These are phyloP conservation scores for Candida orba DNA, from an alignment of 805 yeast genomes.

Conservation along the genomic window DNA sequence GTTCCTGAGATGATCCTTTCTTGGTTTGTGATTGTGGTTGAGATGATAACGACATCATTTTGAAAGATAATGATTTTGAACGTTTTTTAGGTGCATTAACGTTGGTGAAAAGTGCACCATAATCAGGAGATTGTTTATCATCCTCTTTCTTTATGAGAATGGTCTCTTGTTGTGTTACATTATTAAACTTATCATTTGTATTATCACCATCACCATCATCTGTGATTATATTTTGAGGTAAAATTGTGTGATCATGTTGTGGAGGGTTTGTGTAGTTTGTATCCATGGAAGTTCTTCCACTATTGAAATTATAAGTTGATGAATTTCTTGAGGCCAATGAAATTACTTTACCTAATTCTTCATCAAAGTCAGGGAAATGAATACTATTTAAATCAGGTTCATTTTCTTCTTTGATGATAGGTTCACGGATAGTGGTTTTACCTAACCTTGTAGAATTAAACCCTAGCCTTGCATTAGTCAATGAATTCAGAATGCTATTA, in stretches of 20 bases:
- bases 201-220: not conserved
- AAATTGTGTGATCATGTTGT: not conserved
- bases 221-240: not conserved
- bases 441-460: conserved; percentile 8
- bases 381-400: not conserved
- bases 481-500: conserved; percentile 16
- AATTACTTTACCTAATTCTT: conserved; percentile 18
- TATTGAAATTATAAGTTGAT: conserved; percentile 19
- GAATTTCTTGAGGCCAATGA: conserved; percentile 20
- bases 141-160: not conserved
- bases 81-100: conserved; percentile 16
- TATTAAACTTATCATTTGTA: not conserved
- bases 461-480: conserved; percentile 19
- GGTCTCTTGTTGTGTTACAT: not conserved
- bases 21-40: not conserved
- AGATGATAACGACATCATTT: conserved; percentile 2
- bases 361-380: conserved; percentile 12
- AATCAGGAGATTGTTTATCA: conserved; percentile 22
- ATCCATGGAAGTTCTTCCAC: conserved; percentile 4
- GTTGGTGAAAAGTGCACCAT: conserved; percentile 25
- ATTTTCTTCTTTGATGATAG: conserved; percentile 6
- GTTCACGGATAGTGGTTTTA: conserved; percentile 6
- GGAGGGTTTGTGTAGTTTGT: conserved; percentile 1
- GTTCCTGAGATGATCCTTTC: not conserved
- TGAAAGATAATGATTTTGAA: conserved; percentile 13